These are phyloP conservation scores for Leccinum subtestaceum DNA, from an alignment of 768 basidiomycete species.

Conservation along the genomic window DNA sequence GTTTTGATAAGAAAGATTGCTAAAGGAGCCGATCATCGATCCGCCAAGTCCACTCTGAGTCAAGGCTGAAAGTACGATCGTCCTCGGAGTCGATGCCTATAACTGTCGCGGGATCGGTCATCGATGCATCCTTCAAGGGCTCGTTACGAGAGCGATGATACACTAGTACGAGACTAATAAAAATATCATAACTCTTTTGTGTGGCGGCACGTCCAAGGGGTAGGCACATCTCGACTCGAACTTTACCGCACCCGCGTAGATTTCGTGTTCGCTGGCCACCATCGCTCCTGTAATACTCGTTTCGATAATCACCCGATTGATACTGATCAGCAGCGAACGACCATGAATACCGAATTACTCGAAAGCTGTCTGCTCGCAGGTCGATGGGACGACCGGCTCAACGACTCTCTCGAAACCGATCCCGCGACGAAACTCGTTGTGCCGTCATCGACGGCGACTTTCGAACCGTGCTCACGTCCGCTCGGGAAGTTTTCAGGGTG, in stretches of 20 bases:
- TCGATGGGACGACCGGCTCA: conserved; percentile 35
- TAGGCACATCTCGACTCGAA: not conserved
- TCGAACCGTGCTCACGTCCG: conserved; percentile 49
- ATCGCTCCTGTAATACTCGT: not conserved
- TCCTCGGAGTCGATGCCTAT: not conserved
- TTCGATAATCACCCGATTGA: not conserved
- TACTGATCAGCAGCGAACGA: not conserved
- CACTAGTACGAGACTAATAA: too few species aligned
- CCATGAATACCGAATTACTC: conserved; percentile 31
- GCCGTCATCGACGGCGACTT: conserved; percentile 61
- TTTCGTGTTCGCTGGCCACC: not conserved
- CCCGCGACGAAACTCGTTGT: conserved; percentile 41
- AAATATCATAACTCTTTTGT: not conserved
- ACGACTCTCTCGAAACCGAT: conserved; percentile 19
- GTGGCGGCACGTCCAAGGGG: not conserved
- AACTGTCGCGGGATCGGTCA: conserved; percentile 3
- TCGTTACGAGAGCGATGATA: not conserved
- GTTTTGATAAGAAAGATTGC: not conserved
- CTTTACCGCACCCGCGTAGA: not conserved
- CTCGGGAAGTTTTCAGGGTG: conserved; percentile 40
- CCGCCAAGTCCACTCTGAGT: not conserved
- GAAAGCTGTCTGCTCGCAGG: conserved; percentile 61
- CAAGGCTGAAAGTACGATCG: not conserved
- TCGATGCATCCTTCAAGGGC: not conserved
- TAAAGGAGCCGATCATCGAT: not conserved